These are phyloP conservation scores for Beauveria bassiana DNA, from an alignment of 2,329 filamentous ascomycete species.

Conservation along the genomic window DNA sequence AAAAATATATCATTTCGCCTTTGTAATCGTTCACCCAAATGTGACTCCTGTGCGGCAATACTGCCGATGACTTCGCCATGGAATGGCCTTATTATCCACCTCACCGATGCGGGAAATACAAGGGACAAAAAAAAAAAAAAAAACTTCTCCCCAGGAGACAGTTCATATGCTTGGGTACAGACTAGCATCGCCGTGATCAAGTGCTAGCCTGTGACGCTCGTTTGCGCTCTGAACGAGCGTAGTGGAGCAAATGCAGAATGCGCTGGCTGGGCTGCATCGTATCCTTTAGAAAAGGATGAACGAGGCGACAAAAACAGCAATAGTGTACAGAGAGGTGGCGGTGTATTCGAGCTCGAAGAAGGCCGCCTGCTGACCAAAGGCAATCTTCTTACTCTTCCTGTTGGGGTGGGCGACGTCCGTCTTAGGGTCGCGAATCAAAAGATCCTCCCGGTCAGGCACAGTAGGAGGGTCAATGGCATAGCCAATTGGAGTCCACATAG, in stretches of 20 bases:
- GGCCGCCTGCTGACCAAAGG: constrained; percentile 44
- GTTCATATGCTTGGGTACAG: background rate
- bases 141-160: background rate
- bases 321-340: constrained; percentile 41
- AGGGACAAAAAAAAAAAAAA: background rate
- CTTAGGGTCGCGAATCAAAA: constrained; percentile 47
- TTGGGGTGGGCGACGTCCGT: constrained; percentile 47
- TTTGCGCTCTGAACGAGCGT: background rate
- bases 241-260: background rate
- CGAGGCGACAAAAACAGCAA: constrained; percentile 38
- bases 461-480: constrained; percentile 54
- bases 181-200: background rate
- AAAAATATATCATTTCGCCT: constrained; percentile 5
- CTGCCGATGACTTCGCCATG: constrained; percentile 1
- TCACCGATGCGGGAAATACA: background rate
- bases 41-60: background rate
- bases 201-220: background rate
- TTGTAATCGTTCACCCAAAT: constrained; percentile 7
- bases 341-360: constrained; percentile 51
- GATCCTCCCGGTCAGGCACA: constrained; percentile 49
- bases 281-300: constrained; percentile 21
- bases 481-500: constrained; percentile 49
- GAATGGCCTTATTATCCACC: background rate
- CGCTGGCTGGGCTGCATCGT: no score
- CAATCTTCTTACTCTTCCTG: constrained; percentile 44